phyloP scores from a whole-genome alignment of 768 basidiomycete genomes.

The Suillus cothurnatus region DNA sequence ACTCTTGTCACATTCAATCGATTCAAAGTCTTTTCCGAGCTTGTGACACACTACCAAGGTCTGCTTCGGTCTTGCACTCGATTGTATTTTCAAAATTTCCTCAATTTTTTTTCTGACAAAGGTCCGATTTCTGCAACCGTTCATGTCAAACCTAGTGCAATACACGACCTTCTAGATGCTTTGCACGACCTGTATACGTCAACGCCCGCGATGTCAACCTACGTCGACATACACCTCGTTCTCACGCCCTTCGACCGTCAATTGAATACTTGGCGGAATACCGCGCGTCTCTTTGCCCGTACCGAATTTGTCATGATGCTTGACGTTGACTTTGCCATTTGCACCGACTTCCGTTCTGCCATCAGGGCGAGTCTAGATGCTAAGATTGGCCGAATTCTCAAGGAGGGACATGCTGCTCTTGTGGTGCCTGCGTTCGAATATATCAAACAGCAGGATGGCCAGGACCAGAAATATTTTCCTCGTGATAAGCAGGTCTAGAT shows the following conservation, averaged over 20 bases:
- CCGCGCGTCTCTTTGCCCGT: constrained; percentile 80
- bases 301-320: constrained; percentile 90
- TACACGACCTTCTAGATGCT: constrained; percentile 55
- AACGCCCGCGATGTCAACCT: constrained; percentile 61
- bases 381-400: constrained; percentile 45
- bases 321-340: constrained; percentile 86
- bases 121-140: constrained; percentile 87
- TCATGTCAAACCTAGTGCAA: constrained; percentile 53
- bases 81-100: background rate
- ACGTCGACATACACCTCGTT: constrained; percentile 86
- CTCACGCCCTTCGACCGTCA: constrained; percentile 80
- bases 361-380: constrained; percentile 44
- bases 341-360: constrained; percentile 74
- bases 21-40: constrained; percentile 67
- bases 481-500: constrained; percentile 60
- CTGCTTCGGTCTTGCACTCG: constrained; percentile 16
- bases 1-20: constrained; percentile 83
- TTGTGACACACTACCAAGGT: constrained; percentile 84
- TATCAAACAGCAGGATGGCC: constrained; percentile 61
- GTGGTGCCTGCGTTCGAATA: constrained; percentile 90
- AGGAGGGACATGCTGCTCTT: constrained; percentile 65
- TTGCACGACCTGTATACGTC: constrained; percentile 70
- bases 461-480: constrained; percentile 62
- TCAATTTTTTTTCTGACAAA: constrained; percentile 26
- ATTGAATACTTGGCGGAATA: constrained; percentile 90